These are phyloP conservation scores for Pythium utonaiense DNA, from an alignment of 352 stramenopile genomes.

Conservation along the genomic window DNA sequence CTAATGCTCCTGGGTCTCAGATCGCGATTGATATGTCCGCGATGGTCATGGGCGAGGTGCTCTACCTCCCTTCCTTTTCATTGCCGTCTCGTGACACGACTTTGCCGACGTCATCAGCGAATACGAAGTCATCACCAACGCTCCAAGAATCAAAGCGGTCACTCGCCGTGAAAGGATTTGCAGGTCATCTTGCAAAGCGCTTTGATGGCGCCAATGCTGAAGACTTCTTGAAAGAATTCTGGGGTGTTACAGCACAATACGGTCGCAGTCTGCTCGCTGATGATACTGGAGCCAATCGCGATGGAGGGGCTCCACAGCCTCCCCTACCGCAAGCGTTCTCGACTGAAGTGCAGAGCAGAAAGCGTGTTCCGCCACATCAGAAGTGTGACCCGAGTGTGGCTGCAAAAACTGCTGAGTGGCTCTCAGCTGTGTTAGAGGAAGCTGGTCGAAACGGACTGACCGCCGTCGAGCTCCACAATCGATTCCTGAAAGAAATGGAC, in stretches of 20 bases:
- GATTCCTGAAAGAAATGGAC: not conserved
- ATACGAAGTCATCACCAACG: constrained; percentile 12
- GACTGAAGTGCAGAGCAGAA: not conserved
- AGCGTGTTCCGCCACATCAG: not conserved
- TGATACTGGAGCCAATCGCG: not conserved
- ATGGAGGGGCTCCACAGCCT: not conserved
- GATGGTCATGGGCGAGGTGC: constrained; percentile 40
- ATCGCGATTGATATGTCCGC: constrained; percentile 52
- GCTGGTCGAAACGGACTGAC: constrained; percentile 15
- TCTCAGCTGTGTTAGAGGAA: constrained; percentile 3
- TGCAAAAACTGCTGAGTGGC: constrained; percentile 1
- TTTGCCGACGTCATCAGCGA: not conserved
- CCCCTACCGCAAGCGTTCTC: constrained; percentile 21
- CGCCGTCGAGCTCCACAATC: not conserved
- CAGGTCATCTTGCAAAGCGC: constrained; percentile 51
- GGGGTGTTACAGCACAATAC: constrained; percentile 59
- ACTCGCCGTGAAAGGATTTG: constrained; percentile 62
- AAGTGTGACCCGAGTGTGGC: not conserved
- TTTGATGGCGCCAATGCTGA: constrained; percentile 49
- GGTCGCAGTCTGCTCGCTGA: not conserved
- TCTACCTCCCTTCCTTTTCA: constrained; percentile 40
- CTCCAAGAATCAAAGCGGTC: constrained; percentile 30
- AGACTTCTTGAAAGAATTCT: constrained; percentile 74
- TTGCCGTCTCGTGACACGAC: constrained; percentile 17
- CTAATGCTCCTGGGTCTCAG: constrained; percentile 46